Evolutionary conservation across 192 early-diverging fungal species (phyloP).

Genomic region (Podochytrium sp.): DNA sequence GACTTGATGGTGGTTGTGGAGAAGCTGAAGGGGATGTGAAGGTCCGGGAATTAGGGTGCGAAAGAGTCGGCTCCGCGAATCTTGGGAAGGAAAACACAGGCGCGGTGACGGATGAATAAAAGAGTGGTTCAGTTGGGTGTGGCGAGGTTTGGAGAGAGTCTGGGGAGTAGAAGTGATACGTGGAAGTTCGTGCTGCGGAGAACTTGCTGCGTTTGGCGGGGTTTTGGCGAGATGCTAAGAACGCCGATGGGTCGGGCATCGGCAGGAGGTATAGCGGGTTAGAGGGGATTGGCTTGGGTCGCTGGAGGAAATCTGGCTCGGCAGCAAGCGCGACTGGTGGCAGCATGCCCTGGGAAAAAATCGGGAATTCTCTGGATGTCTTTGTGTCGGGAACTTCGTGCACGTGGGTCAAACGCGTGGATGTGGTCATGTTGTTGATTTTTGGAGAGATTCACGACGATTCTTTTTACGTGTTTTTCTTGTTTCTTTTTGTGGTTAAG

Average conservation of each 20-base stretch:
- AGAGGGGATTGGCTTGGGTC: background rate
- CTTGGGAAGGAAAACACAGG: no score
- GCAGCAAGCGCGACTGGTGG: background rate
- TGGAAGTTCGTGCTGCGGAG: background rate
- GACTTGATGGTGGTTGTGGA: background rate
- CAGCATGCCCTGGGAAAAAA: background rate
- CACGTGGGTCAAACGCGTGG: background rate
- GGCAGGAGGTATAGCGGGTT: background rate
- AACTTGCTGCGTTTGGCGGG: background rate
- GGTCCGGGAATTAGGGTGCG: no score
- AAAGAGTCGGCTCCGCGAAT: no score
- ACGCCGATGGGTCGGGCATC: background rate
- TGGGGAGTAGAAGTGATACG: background rate
- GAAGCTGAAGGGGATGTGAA: background rate
- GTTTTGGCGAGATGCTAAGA: background rate
- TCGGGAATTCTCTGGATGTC: background rate
- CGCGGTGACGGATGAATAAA: background rate
- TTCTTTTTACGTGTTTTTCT: no score
- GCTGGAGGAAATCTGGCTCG: background rate
- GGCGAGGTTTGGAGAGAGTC: background rate
- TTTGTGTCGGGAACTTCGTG: background rate
- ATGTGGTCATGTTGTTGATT: background rate
- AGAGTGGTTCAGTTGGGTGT: background rate
- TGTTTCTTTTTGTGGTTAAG: no score
- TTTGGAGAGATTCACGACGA: background rate